Evolutionary conservation across 352 stramenopile genomes (phyloP).

Genomic region (Pythium plurisporium): DNA sequence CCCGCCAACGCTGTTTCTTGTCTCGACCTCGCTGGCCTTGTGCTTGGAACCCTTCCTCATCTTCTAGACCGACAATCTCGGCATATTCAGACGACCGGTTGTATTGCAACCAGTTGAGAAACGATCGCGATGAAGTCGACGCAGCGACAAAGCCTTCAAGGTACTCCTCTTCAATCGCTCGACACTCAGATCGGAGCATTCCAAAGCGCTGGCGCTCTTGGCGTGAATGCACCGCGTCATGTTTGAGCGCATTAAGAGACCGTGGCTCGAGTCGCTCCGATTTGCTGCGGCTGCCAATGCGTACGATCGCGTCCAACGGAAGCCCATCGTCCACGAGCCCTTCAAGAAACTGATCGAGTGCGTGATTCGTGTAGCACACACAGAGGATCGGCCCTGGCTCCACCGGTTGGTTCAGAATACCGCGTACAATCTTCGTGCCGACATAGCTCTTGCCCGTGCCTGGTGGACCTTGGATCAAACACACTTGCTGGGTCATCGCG

Average conservation of each 20-base stretch:
- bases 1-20: conserved; percentile 2
- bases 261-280: conserved; percentile 23
- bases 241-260: conserved; percentile 2
- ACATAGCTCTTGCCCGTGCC: conserved; percentile 86
- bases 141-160: conserved; percentile 4
- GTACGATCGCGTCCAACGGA: conserved; percentile 48
- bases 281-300: conserved; percentile 74
- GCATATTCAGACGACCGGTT: conserved; percentile 23
- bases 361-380: conserved; percentile 91
- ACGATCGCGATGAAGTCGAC: conserved; percentile 2
- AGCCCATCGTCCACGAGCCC: conserved; percentile 50
- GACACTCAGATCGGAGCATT: conserved; percentile 22
- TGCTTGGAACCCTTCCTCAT: not conserved
- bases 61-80: not conserved
- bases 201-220: conserved; percentile 4
- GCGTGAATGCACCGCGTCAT: not conserved
- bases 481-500: conserved; percentile 63
- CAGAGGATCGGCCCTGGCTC: conserved; percentile 55
- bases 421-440: conserved; percentile 62
- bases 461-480: conserved; percentile 77
- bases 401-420: conserved; percentile 41
- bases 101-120: conserved; percentile 24
- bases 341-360: conserved; percentile 88
- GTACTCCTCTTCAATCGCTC: conserved; percentile 23
- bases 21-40: not conserved